Evolutionary conservation across 225 moss, liverwort and hornwort genomes (phyloP).

Genomic region (Sphagnum tenellum): DNA sequence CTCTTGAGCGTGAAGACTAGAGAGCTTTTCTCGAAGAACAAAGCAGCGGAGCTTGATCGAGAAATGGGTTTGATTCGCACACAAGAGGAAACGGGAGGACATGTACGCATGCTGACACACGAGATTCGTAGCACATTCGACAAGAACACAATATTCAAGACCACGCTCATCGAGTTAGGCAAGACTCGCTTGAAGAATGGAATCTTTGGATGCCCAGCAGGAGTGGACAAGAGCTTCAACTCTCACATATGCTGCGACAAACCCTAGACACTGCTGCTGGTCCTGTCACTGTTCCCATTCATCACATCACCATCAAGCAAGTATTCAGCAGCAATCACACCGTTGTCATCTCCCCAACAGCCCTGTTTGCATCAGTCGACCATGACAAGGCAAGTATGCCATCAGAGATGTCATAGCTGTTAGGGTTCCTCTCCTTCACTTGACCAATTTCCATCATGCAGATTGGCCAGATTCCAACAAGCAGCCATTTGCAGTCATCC

Average conservation of each 20-base stretch:
- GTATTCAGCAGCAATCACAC: slow-evolving; percentile 6
- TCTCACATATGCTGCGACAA: slow-evolving; percentile 2
- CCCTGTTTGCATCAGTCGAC: not conserved
- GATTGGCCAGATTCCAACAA: slow-evolving; percentile 3
- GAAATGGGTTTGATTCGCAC: slow-evolving; percentile 7
- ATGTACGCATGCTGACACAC: slow-evolving; percentile 3
- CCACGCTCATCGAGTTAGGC: slow-evolving; percentile 4
- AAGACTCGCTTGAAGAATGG: slow-evolving; percentile 6
- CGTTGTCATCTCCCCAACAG: slow-evolving; percentile 6
- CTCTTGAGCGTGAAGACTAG: slow-evolving; percentile 4
- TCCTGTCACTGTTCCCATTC: not conserved
- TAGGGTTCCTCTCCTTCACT: slow-evolving; percentile 2
- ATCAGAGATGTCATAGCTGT: slow-evolving; percentile 4
- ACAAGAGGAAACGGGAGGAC: not conserved
- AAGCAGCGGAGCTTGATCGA: slow-evolving; percentile 5
- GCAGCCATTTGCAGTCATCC: slow-evolving; percentile 1
- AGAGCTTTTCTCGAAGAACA: slow-evolving; percentile 6
- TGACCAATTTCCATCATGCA: not conserved
- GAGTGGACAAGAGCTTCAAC: slow-evolving; percentile 2
- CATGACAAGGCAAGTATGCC: slow-evolving; percentile 2
- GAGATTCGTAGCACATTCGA: not conserved
- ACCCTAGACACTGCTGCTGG: not conserved
- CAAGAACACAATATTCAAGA: slow-evolving; percentile 1
- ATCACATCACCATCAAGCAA: slow-evolving; percentile 3
- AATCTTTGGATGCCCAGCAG: slow-evolving; percentile 3